phyloP scores from a whole-genome alignment of 2,329 filamentous ascomycete genomes.

The Rhytidhysteron rufulum region DNA sequence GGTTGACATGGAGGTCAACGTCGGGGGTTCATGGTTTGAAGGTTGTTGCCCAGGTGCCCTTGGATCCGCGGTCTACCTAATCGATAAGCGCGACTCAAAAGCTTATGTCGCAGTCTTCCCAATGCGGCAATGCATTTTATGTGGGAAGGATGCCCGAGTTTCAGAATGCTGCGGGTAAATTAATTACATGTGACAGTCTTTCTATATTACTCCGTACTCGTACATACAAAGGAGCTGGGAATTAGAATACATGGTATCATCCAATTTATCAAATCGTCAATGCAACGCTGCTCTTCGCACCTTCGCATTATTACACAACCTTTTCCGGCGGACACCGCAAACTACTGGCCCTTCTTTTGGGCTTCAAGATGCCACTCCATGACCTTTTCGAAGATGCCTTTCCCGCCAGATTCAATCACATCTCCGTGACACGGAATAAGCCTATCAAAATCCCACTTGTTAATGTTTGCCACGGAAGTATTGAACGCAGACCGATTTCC shows the following conservation, averaged over 20 bases:
- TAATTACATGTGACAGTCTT: too few relatives aligned
- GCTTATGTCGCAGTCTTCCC: background rate
- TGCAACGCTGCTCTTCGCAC: too few relatives aligned
- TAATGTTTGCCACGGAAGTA: slow-evolving; percentile 64
- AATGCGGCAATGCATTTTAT: background rate
- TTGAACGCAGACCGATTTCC: slow-evolving; percentile 66
- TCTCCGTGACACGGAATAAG: slow-evolving; percentile 94
- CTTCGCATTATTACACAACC: too few relatives aligned
- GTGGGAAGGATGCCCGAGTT: background rate
- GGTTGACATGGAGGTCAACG: background rate
- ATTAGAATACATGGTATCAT: too few relatives aligned
- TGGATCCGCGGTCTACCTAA: too few relatives aligned
- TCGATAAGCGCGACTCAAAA: background rate
- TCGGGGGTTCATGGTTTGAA: too few relatives aligned
- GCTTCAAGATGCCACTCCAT: slow-evolving; percentile 75
- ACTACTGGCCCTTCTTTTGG: slow-evolving; percentile 10
- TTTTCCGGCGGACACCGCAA: background rate
- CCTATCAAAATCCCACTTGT: slow-evolving; percentile 77
- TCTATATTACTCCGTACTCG: background rate
- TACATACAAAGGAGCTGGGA: too few relatives aligned
- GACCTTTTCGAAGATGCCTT: slow-evolving; percentile 71
- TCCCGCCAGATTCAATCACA: slow-evolving; percentile 70
- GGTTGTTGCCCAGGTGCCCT: background rate
- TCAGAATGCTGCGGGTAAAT: too few relatives aligned
- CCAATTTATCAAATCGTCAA: too few relatives aligned